These are phyloP conservation scores for Ophiostoma tasmaniense DNA, from an alignment of 2,329 filamentous ascomycete species.

Conservation along the genomic window DNA sequence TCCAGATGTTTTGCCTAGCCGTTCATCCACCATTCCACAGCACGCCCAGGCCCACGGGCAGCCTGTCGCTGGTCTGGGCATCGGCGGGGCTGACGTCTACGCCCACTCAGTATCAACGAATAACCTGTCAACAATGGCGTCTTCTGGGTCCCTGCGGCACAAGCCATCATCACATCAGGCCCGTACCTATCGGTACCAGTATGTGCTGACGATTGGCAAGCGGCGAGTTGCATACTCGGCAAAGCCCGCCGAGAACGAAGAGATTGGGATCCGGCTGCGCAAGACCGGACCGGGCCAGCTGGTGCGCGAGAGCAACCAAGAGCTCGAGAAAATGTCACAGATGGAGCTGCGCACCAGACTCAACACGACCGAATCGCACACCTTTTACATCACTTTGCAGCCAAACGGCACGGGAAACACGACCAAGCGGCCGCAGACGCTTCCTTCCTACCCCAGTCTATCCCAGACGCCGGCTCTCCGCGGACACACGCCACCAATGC, in stretches of 20 bases:
- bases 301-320: slow-evolving; percentile 10
- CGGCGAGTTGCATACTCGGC: neutral
- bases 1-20: neutral
- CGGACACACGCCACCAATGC: neutral
- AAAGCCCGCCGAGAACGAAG: neutral
- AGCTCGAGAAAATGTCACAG: slow-evolving; percentile 2
- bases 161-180: neutral
- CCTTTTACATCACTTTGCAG: slow-evolving; percentile 14
- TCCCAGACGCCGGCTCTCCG: neutral
- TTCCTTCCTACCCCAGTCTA: neutral
- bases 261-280: slow-evolving; percentile 16
- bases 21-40: neutral
- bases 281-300: slow-evolving; percentile 16
- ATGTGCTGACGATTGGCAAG: slow-evolving; percentile 10
- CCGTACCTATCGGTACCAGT: slow-evolving; percentile 11
- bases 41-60: neutral
- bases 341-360: neutral
- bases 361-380: slow-evolving; percentile 14
- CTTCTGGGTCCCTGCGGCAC: neutral
- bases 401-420: neutral
- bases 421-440: neutral
- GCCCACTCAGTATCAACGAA: neutral
- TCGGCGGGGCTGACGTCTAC: neutral
- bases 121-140: neutral
- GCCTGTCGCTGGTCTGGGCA: neutral